Evolutionary conservation across 1,139 yeast genomes (phyloP).

Genomic region (Yamadazyma membranifaciens): DNA sequence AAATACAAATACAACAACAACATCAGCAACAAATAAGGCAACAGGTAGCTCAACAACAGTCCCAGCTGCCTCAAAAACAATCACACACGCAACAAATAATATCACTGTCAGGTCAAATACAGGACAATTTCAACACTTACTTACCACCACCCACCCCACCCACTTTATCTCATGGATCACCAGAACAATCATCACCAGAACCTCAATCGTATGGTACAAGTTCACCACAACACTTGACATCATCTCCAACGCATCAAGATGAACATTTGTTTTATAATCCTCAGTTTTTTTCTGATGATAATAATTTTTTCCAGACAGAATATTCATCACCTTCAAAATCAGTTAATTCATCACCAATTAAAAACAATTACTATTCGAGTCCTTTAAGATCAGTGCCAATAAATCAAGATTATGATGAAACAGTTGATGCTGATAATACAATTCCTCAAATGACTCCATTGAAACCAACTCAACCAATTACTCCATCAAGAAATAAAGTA

Average conservation of each 20-base stretch:
- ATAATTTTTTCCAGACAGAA: constrained; percentile 11
- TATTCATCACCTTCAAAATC: constrained; percentile 30
- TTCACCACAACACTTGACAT: constrained; percentile 23
- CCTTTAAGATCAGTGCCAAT: constrained; percentile 25
- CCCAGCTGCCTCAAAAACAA: background rate
- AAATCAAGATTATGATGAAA: constrained; percentile 26
- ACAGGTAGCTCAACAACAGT: constrained; percentile 4
- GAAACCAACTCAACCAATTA: constrained; percentile 29
- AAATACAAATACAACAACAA: background rate
- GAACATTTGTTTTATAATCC: constrained; percentile 32
- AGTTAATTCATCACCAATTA: constrained; percentile 35
- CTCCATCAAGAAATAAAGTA: constrained; percentile 37
- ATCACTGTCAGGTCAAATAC: constrained; percentile 6
- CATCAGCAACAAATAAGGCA: background rate
- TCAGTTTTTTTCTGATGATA: constrained; percentile 37
- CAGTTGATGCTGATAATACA: constrained; percentile 41
- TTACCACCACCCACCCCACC: constrained; percentile 49
- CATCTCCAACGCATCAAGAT: constrained; percentile 27
- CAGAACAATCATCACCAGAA: constrained; percentile 44
- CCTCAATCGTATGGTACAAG: constrained; percentile 30
- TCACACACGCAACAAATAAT: constrained; percentile 3
- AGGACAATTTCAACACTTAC: constrained; percentile 20
- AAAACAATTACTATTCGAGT: constrained; percentile 19
- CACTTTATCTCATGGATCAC: constrained; percentile 34
- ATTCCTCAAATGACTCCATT: constrained; percentile 43